Percentiles rank a stretch among this genome's conserved stretches.
Conservation (phyloP, 768 basidiomycete genomes). For the Suillus hirtellus region DNA sequence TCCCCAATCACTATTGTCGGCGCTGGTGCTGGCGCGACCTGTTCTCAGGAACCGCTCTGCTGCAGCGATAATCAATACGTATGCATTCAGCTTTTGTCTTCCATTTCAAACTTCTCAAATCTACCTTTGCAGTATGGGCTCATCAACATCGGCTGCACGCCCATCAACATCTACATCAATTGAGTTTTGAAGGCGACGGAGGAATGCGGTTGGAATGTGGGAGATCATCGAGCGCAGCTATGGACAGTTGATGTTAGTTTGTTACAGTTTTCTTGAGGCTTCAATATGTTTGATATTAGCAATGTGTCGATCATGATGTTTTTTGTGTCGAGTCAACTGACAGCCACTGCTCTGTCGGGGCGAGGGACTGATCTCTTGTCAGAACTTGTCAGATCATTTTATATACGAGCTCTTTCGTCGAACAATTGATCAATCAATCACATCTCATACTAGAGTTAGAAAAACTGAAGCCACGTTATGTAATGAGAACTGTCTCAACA, state of each 20-base stretch:
- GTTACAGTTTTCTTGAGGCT: not conserved
- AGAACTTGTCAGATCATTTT: not conserved
- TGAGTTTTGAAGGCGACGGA: not conserved
- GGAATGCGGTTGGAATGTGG: not conserved
- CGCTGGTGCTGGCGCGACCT: conserved; percentile 21
- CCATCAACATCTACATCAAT: conserved; percentile 3
- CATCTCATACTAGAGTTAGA: not conserved
- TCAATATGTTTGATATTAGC: not conserved
- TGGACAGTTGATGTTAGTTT: not conserved
- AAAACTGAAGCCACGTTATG: not conserved
- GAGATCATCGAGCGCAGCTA: not conserved
- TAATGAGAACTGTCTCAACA: not conserved
- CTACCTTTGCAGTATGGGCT: conserved; percentile 9
- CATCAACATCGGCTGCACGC: conserved; percentile 11
- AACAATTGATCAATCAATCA: not conserved
- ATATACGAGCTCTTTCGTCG: not conserved
- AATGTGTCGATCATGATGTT: not conserved
- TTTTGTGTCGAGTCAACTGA: not conserved
- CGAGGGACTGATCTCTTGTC: not conserved
- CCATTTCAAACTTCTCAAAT: not conserved
- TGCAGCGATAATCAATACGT: conserved; percentile 23
- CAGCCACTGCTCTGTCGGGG: not conserved
- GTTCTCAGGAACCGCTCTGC: conserved; percentile 29
- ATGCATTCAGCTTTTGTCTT: conserved; percentile 11
- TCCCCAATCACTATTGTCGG: conserved; percentile 23